Percentiles rank a stretch among this genome's conserved stretches.
Conservation (phyloP, 148 eudicot species). For the Amaranthus palmeri region DNA sequence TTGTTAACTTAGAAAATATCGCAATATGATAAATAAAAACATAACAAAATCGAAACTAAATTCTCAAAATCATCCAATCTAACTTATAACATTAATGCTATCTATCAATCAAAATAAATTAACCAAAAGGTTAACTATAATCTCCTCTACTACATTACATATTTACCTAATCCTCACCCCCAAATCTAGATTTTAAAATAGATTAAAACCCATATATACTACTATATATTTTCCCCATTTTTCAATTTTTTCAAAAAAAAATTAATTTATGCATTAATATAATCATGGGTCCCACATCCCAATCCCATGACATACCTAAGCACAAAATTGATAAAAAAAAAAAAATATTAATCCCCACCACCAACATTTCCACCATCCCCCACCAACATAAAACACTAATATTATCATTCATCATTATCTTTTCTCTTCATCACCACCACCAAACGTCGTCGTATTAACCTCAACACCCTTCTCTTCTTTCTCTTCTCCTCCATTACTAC, state of each 20-base stretch:
- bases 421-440: background rate
- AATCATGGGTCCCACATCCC: too few species aligned
- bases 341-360: slow-evolving; percentile 8
- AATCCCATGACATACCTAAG: too few species aligned
- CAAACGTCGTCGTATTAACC: background rate
- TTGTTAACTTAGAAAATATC: too few species aligned
- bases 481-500: background rate
- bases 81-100: background rate
- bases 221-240: background rate
- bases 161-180: background rate
- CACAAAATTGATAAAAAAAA: too few species aligned
- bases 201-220: too few species aligned
- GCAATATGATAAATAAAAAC: too few species aligned
- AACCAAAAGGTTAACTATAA: background rate
- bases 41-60: too few species aligned
- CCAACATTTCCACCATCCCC: background rate
- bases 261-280: too few species aligned
- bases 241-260: background rate
- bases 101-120: background rate
- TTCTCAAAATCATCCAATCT: too few species aligned
- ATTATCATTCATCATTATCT: background rate
- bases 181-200: too few species aligned
- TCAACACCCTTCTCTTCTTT: slow-evolving; percentile 1
- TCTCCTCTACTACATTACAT: background rate
- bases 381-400: slow-evolving; percentile 1